These are phyloP conservation scores for Zychaea mexicana DNA, from an alignment of 371 early-diverging fungal species.

Conservation along the genomic window DNA sequence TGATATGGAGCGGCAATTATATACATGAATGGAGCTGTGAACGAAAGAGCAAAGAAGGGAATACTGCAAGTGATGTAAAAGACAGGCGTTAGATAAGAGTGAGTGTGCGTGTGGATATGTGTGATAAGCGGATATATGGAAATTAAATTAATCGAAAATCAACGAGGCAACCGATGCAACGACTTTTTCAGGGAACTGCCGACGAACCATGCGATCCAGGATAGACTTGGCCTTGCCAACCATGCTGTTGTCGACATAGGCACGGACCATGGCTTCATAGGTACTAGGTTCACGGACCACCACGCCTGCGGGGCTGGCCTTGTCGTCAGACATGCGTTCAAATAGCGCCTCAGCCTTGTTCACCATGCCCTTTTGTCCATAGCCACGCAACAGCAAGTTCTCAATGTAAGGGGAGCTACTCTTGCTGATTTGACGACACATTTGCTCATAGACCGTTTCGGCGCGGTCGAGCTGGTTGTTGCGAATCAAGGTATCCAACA, in stretches of 20 bases:
- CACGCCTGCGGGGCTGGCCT: slow-evolving; percentile 2
- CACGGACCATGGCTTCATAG: slow-evolving; percentile 65
- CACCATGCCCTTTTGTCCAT: slow-evolving; percentile 47
- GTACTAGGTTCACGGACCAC: slow-evolving; percentile 63
- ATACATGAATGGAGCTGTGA: no score
- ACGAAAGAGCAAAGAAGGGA: no score
- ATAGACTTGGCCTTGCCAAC: slow-evolving; percentile 42
- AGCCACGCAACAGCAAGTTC: slow-evolving; percentile 64
- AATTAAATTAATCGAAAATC: slow-evolving; percentile 10
- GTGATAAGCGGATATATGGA: no score
- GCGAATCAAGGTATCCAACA: slow-evolving; percentile 59
- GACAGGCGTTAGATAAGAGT: no score
- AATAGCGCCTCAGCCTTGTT: slow-evolving; percentile 53
- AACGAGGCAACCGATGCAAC: slow-evolving; percentile 40
- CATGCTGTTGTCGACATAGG: slow-evolving; percentile 52
- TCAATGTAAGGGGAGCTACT: slow-evolving; percentile 63
- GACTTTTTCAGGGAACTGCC: slow-evolving; percentile 53
- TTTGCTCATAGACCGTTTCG: slow-evolving; percentile 40
- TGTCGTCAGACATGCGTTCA: slow-evolving; percentile 58
- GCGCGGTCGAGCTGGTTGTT: slow-evolving; percentile 46
- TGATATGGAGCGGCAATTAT: no score
- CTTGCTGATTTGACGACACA: slow-evolving; percentile 29
- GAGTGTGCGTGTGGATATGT: no score
- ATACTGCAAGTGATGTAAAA: no score
- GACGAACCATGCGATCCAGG: slow-evolving; percentile 39